phyloP scores from a whole-genome alignment of 257 asterid genomes.

The Solanum arcanum region DNA sequence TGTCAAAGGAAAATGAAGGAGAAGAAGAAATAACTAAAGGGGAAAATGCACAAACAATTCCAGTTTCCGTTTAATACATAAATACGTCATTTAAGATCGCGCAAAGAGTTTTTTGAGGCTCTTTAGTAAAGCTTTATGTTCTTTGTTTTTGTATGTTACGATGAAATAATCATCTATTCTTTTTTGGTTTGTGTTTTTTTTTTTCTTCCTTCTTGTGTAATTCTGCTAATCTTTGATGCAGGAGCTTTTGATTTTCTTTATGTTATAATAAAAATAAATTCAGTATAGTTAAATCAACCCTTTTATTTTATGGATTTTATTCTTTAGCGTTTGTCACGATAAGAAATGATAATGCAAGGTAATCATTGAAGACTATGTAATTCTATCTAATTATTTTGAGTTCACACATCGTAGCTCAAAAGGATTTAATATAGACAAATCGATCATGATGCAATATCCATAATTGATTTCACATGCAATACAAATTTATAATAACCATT shows the following conservation, averaged over 20 bases:
- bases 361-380: not conserved
- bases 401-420: not conserved
- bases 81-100: not conserved
- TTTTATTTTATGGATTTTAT: not conserved
- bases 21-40: constrained; percentile 3
- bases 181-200: not conserved
- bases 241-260: not conserved
- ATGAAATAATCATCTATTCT: not conserved
- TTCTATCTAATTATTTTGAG: not conserved
- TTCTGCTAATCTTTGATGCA: not conserved
- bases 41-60: constrained; percentile 13
- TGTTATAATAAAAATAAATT: not conserved
- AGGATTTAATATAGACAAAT: not conserved
- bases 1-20: constrained; percentile 28
- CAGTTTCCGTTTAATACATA: constrained; percentile 12
- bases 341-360: not conserved
- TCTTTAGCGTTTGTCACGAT: not conserved
- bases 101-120: not conserved
- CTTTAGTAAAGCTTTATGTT: not conserved
- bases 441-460: not conserved
- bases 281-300: too few relatives aligned
- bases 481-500: not conserved
- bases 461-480: not conserved
- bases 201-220: not conserved
- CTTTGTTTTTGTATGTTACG: not conserved